These are phyloP conservation scores for Madurella mycetomatis DNA, from an alignment of 2,329 filamentous ascomycete species.

Conservation along the genomic window DNA sequence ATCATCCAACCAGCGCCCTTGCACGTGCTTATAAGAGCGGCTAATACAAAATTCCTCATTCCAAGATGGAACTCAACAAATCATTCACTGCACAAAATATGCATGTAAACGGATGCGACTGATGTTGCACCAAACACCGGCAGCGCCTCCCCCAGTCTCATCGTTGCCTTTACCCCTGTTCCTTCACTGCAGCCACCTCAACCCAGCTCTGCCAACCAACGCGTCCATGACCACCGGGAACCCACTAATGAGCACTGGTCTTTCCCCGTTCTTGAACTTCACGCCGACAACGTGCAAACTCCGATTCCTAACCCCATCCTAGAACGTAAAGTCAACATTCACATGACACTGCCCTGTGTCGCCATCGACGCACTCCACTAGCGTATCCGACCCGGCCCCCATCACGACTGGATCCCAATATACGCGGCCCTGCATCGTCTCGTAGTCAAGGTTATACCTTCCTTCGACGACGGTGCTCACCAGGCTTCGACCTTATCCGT, in stretches of 20 bases:
- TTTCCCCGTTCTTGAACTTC: conserved; percentile 1
- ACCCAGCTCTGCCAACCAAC: background rate
- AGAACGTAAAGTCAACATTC: background rate
- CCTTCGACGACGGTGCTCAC: background rate
- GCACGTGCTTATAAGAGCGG: no score
- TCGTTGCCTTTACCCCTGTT: no score
- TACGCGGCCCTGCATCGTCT: no score
- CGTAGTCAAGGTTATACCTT: no score
- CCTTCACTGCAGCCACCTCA: background rate
- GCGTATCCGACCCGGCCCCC: background rate
- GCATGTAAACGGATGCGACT: no score
- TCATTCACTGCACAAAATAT: no score
- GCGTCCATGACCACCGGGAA: conserved; percentile 1
- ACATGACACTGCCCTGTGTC: conserved; percentile 1
- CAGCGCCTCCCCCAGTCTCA: no score
- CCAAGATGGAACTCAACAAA: no score
- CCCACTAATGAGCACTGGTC: background rate
- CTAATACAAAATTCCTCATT: no score
- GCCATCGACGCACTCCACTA: background rate
- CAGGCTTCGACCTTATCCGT: background rate
- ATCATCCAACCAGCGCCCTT: no score
- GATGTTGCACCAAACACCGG: no score
- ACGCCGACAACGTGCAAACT: background rate
- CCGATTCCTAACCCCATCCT: background rate
- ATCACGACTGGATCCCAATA: no score